Evolutionary conservation across 768 basidiomycete species (phyloP).

Genomic region (Rhodotorula sphaerocarpa): DNA sequence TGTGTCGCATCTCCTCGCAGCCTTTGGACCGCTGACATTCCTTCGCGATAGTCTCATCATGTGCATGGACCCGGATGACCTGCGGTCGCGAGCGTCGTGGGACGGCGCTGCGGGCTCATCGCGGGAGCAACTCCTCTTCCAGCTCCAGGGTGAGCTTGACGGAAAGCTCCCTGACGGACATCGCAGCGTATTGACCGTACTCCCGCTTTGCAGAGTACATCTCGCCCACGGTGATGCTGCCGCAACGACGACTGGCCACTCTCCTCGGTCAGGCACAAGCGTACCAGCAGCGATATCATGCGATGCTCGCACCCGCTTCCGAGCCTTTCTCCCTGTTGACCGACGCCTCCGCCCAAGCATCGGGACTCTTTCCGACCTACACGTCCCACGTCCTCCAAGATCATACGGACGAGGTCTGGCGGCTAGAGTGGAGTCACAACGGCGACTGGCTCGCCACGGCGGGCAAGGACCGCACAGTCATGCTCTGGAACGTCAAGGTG

Average conservation of each 20-base stretch:
- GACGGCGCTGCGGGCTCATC: constrained; percentile 78
- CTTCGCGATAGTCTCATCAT: constrained; percentile 63
- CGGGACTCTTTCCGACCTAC: constrained; percentile 65
- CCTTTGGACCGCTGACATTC: constrained; percentile 16
- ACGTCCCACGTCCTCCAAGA: constrained; percentile 68
- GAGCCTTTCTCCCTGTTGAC: constrained; percentile 69
- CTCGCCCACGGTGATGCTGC: constrained; percentile 85
- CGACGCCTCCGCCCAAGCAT: constrained; percentile 74
- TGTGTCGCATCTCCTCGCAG: neutral
- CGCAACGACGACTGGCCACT: constrained; percentile 73
- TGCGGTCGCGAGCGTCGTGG: constrained; percentile 74
- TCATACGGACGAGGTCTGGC: constrained; percentile 92
- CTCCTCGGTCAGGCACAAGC: constrained; percentile 75
- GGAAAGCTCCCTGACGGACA: neutral
- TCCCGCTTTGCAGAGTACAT: constrained; percentile 58
- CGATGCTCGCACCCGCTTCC: constrained; percentile 49
- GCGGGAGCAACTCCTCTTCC: constrained; percentile 62
- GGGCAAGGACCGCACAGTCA: constrained; percentile 74
- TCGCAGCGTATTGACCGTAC: neutral
- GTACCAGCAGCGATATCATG: constrained; percentile 74
- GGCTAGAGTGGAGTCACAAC: constrained; percentile 86
- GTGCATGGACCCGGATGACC: constrained; percentile 76
- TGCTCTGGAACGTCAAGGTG: constrained; percentile 82
- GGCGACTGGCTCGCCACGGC: constrained; percentile 76
- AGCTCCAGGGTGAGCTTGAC: constrained; percentile 62